Evolutionary conservation across 306 rosid species (phyloP).

Genomic region (Medicago arabica): DNA sequence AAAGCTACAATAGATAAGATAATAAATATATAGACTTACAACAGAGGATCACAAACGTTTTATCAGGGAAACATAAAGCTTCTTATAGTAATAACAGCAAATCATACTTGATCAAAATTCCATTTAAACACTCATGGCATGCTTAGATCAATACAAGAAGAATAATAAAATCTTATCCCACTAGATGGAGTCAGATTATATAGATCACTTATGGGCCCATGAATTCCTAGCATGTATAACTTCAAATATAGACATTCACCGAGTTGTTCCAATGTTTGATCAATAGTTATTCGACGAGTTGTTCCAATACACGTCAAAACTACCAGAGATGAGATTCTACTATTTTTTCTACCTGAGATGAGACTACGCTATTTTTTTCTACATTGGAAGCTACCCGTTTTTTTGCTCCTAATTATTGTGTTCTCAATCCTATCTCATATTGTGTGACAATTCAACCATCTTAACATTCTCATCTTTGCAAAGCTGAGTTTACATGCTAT

Average conservation of each 20-base stretch:
- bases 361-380: background rate
- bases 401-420: background rate
- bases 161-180: background rate
- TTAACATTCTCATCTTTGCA: background rate
- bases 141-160: background rate
- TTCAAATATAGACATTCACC: background rate
- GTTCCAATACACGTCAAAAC: background rate
- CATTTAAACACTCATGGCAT: conserved; percentile 18
- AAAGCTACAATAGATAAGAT: background rate
- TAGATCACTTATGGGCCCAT: background rate
- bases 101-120: background rate
- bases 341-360: background rate
- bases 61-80: conserved; percentile 15
- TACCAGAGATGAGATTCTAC: background rate
- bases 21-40: background rate
- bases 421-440: background rate
- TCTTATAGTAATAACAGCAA: background rate
- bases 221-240: background rate
- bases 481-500: background rate
- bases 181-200: background rate
- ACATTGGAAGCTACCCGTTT: background rate
- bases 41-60: conserved; percentile 23
- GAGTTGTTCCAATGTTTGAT: background rate
- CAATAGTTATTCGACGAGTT: background rate
- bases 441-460: background rate